Evolutionary conservation across 768 basidiomycete genomes (phyloP), one percentile per base, ranked within the genome.

Genomic region (Auriscalpium vulgare): DNA sequence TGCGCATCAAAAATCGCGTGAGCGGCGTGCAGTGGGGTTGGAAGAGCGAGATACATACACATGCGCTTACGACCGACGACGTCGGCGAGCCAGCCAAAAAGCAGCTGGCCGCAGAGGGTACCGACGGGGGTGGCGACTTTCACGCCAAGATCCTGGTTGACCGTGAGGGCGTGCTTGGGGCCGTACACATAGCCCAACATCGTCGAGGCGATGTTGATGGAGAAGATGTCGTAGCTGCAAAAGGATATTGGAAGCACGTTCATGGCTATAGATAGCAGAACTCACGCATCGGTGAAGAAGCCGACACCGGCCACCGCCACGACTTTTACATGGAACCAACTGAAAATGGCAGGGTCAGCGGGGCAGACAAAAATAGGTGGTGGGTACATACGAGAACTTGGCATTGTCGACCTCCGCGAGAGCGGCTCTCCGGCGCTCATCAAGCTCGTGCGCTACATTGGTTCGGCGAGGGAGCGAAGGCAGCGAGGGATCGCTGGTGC

Each of bases 141-240:
- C 62, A 76, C 63, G 51, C 73, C 77, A n/a, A 78, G 67, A 54
- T 76, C 73, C 60, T 80, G 78, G 62, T 78, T 75, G 19, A 72
- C 49, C 11, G 68, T 71, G 38, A 80, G 71, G 0, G 47, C 59
- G 65, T 51, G 37, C 19, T 55, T 62, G 14, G 67, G 53, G 47
- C 82, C 81, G 53, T 94, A 94, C 55, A 93, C 84, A 64, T 85
- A 89, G 23, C 86, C 89, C 55, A 95, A 71, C 90, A 95, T 94
- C 0, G 76, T 75, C 0, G 87, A 82, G 0, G 82, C 91, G 47
- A 95, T 88, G 69, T 85, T 91, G 72, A 95, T 95, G 8, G 90
- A 88, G 65, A 94, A 97, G 57, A 95, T 85, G 59, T 92, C 91
- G 64, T 90, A 90, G 56, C 81, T 82, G 54, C 16, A 9, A 35